phyloP scores from a whole-genome alignment of 345 rosid species.

The Chamaenerion angustifolium region DNA sequence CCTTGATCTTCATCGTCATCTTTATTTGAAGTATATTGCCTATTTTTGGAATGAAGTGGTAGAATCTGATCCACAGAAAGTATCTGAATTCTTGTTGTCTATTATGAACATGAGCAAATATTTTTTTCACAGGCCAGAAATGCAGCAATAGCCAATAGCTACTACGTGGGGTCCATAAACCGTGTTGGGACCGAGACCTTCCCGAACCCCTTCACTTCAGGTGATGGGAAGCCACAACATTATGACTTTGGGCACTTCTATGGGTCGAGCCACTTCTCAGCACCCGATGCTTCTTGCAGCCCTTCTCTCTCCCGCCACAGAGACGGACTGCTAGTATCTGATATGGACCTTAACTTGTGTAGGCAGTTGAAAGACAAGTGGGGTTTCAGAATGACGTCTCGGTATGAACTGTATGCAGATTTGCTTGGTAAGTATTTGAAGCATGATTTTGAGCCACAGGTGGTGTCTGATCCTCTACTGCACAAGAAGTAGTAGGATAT shows the following conservation, averaged over 20 bases:
- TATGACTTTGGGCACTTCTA: conserved; percentile 83
- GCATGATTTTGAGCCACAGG: conserved; percentile 66
- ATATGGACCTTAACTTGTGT: conserved; percentile 89
- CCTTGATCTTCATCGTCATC: too few relatives aligned
- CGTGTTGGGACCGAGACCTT: conserved; percentile 87
- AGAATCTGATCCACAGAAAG: neutral
- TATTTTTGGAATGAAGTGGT: too few relatives aligned
- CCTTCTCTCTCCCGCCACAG: conserved; percentile 66
- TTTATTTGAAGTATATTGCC: too few relatives aligned
- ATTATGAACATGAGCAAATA: too few relatives aligned
- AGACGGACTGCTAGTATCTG: conserved; percentile 72
- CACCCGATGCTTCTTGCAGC: conserved; percentile 90
- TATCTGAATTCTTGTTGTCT: too few relatives aligned
- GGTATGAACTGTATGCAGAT: conserved; percentile 60
- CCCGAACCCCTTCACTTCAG: conserved; percentile 86
- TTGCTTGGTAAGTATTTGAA: conserved; percentile 40
- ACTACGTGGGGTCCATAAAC: conserved; percentile 91
- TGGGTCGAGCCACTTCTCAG: conserved; percentile 85
- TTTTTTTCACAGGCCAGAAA: conserved; percentile 53
- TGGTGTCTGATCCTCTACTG: conserved; percentile 60
- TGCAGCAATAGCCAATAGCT: conserved; percentile 91
- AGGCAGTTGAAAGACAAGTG: conserved; percentile 88
- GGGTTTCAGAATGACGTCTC: conserved; percentile 86
- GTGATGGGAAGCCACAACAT: conserved; percentile 83
- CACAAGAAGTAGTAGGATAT: conserved; percentile 25